phyloP scores from a whole-genome alignment of 345 rosid genomes.

The Garcia nutans region DNA sequence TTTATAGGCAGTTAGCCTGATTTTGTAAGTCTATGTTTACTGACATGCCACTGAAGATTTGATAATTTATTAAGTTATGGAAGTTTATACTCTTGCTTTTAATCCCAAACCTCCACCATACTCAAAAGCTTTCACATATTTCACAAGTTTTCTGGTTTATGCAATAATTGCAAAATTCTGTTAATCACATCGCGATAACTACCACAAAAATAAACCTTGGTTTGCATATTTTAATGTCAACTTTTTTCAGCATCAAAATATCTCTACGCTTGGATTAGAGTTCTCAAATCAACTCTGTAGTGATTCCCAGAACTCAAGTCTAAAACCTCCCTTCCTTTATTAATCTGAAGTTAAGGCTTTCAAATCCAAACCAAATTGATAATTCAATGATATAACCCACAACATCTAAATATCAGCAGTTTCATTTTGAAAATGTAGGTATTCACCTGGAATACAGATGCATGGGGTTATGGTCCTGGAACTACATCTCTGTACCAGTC shows the following conservation, averaged over 20 bases:
- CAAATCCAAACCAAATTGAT: background rate
- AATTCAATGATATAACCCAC: background rate
- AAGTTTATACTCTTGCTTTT: background rate
- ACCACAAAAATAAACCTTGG: background rate
- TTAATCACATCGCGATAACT: background rate
- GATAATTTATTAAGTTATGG: background rate
- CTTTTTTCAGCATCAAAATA: background rate
- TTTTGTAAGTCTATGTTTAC: background rate
- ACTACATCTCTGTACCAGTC: constrained; percentile 93
- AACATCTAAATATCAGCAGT: background rate
- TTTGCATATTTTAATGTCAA: background rate
- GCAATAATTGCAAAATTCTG: too few species aligned
- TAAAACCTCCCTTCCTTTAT: background rate
- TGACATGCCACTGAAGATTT: too few species aligned
- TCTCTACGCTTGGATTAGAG: background rate
- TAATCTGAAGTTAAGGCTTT: background rate
- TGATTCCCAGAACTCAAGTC: background rate
- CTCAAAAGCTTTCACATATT: background rate
- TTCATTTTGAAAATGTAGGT: constrained; percentile 44
- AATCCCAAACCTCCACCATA: background rate
- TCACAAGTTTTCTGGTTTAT: too few species aligned
- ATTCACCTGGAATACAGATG: constrained; percentile 84
- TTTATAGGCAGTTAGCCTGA: background rate
- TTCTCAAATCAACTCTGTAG: background rate
- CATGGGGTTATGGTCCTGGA: constrained; percentile 84